Evolutionary conservation across 306 rosid species (phyloP).

Genomic region (Cucurbita maxima): DNA sequence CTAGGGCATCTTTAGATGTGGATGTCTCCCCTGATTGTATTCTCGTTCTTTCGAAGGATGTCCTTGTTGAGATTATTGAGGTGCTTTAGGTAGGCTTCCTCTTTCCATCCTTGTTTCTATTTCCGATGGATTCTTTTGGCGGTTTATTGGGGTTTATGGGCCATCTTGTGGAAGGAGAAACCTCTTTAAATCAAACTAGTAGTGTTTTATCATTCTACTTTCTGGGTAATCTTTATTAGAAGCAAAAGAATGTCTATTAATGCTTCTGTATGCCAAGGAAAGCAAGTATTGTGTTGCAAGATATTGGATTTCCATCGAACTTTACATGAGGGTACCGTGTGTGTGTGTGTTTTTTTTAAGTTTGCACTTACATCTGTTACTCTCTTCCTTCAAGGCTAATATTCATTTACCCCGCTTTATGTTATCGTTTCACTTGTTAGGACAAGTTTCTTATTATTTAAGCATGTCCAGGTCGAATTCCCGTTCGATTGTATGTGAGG

Average conservation of each 20-base stretch:
- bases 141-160: too few relatives aligned
- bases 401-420: neutral
- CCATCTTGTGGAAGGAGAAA: too few relatives aligned
- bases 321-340: neutral
- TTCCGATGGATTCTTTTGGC: too few relatives aligned
- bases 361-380: neutral
- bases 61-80: too few relatives aligned
- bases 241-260: neutral
- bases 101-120: too few relatives aligned
- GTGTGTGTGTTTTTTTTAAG: neutral
- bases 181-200: neutral
- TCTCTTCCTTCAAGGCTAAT: neutral
- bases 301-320: neutral
- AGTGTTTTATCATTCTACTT: neutral
- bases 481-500: conserved; percentile 74
- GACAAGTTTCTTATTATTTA: conserved; percentile 8
- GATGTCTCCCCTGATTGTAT: too few relatives aligned
- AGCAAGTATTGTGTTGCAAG: neutral
- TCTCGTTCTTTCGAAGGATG: too few relatives aligned
- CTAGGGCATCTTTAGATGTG: too few relatives aligned
- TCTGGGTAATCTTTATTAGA: neutral
- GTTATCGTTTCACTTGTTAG: neutral
- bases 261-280: neutral
- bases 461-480: conserved; percentile 49
- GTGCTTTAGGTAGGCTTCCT: too few relatives aligned